A percentile compares a stretch with the other conserved stretches of the same genome.
Conservation (phyloP, 2,329 filamentous ascomycete genomes). For the Coniella vitis region DNA sequence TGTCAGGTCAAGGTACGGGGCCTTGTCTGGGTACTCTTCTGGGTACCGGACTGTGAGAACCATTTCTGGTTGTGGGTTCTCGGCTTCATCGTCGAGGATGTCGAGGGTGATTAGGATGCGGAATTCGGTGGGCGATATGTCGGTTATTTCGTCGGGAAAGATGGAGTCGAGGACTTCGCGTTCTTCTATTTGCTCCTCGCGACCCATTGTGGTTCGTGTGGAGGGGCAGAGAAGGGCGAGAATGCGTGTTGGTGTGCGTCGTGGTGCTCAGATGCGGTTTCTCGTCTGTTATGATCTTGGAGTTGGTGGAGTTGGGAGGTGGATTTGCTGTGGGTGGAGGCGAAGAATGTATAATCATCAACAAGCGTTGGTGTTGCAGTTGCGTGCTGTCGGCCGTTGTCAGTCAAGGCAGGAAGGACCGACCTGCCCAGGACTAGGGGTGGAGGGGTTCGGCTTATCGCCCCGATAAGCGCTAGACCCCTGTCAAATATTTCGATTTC, state of each 20-base stretch:
- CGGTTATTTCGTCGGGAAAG: slow-evolving; percentile 97
- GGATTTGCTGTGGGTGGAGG: no score
- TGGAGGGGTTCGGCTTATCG: slow-evolving; percentile 11
- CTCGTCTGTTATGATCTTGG: no score
- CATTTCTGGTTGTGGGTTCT: slow-evolving; percentile 61
- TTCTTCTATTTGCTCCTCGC: slow-evolving; percentile 91
- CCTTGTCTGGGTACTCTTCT: slow-evolving; percentile 81
- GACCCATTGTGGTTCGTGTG: slow-evolving; percentile 42
- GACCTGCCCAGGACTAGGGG: background rate
- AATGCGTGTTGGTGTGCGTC: background rate
- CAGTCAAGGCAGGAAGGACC: no score
- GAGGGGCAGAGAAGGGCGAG: background rate
- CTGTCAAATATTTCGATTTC: slow-evolving; percentile 10
- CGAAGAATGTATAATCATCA: no score
- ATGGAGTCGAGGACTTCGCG: slow-evolving; percentile 97
- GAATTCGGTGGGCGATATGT: slow-evolving; percentile 85
- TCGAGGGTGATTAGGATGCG: slow-evolving; percentile 83
- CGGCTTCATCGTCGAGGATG: slow-evolving; percentile 49
- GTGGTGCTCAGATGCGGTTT: background rate
- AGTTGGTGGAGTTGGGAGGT: no score
- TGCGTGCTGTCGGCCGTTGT: no score
- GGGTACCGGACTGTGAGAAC: slow-evolving; percentile 83
- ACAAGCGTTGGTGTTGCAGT: no score
- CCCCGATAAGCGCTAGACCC: background rate
- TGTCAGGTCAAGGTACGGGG: slow-evolving; percentile 74